A percentile compares a stretch with the other conserved stretches of the same genome.
phyloP scores from a whole-genome alignment of 2,329 filamentous ascomycete species.

The Colletotrichum truncatum region DNA sequence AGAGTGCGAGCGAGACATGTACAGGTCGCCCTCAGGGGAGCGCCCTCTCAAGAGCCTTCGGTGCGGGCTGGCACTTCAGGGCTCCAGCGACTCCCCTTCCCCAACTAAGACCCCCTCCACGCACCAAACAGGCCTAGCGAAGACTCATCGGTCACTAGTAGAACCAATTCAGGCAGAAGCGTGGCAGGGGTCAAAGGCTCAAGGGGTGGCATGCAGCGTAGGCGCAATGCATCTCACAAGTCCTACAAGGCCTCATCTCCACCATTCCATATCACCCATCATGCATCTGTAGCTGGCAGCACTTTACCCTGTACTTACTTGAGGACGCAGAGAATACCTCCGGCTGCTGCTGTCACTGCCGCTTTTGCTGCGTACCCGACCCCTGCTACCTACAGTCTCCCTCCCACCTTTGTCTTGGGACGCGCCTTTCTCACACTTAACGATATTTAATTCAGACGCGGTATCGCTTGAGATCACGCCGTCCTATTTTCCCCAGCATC shows the following conservation, averaged over 20 bases:
- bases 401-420: not conserved
- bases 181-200: conserved; percentile 12
- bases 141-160: conserved; percentile 23
- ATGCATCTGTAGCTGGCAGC: not conserved
- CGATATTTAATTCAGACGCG: conserved; percentile 27
- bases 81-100: not conserved
- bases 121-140: conserved; percentile 14
- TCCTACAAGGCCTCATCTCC: conserved; percentile 23
- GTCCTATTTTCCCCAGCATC: conserved; percentile 3
- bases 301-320: no score
- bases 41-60: not conserved
- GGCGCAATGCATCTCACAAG: conserved; percentile 1
- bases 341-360: conserved; percentile 1
- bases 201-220: not conserved
- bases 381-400: not conserved
- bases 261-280: conserved; percentile 8
- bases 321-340: conserved; percentile 3
- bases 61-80: not conserved
- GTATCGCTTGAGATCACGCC: not conserved
- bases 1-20: not conserved
- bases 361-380: conserved; percentile 1
- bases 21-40: no score
- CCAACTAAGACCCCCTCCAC: not conserved
- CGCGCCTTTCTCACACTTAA: not conserved
- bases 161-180: conserved; percentile 15